phyloP scores from a whole-genome alignment of 2,329 filamentous ascomycete species.

The Karstenula rhodostoma region DNA sequence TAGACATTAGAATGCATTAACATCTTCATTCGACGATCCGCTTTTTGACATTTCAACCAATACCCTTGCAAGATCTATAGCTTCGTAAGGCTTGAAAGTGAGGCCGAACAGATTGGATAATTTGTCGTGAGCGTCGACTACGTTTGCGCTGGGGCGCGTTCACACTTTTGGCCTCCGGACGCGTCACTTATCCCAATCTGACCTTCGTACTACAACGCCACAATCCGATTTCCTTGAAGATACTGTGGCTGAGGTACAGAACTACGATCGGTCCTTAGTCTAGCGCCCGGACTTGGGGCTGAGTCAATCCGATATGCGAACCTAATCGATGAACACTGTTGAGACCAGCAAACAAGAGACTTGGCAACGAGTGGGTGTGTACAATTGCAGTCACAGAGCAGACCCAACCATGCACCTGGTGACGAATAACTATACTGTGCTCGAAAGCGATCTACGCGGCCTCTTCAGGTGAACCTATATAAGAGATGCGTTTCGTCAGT shows the following conservation, averaged over 20 bases:
- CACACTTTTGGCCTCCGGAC: not conserved
- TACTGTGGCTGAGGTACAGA: not conserved
- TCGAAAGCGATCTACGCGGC: not conserved
- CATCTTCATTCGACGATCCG: not conserved
- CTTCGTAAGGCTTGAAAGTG: not conserved
- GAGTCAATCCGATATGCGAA: not conserved
- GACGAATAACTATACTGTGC: not conserved
- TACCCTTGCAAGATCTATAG: not conserved
- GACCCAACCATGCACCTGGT: not conserved
- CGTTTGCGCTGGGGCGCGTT: not conserved
- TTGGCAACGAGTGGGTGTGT: not conserved
- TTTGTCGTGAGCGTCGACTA: not conserved
- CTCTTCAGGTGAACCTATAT: not conserved
- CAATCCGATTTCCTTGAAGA: not conserved
- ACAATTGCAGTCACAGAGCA: not conserved
- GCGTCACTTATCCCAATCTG: slow-evolving; percentile 1
- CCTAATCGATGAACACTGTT: not conserved
- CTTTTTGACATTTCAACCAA: not conserved
- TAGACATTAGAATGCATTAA: not conserved
- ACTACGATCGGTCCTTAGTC: not conserved
- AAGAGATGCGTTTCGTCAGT: not conserved
- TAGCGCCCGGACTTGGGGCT: not conserved
- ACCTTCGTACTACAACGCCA: not conserved
- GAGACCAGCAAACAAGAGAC: not conserved
- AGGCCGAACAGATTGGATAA: not conserved